Conservation (phyloP, 805 yeast species). For the Torulaspora microellipsoides region DNA sequence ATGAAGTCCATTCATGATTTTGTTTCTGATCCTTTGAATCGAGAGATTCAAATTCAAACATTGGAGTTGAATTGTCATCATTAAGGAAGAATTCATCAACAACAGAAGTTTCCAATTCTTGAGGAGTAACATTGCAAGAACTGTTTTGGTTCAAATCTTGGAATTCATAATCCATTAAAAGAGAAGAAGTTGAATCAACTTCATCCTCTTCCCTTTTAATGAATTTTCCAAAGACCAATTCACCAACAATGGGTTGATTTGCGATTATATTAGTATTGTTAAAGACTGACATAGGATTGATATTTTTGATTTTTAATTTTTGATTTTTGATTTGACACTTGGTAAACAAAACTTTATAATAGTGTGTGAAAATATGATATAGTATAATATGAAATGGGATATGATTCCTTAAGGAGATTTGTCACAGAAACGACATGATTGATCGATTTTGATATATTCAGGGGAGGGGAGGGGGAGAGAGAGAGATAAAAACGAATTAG, state of each 20-base stretch:
- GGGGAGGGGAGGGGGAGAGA: background rate
- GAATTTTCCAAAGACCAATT: slow-evolving; percentile 26
- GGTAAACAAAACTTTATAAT: background rate
- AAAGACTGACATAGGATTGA: slow-evolving; percentile 2
- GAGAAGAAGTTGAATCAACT: background rate
- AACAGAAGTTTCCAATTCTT: slow-evolving; percentile 41
- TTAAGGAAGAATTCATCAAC: slow-evolving; percentile 31
- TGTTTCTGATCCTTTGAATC: slow-evolving; percentile 32
- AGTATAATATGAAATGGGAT: background rate
- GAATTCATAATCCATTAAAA: background rate
- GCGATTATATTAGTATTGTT: background rate
- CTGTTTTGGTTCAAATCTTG: background rate
- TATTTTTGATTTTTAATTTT: too few species aligned
- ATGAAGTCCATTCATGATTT: slow-evolving; percentile 49
- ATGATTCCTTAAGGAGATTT: background rate
- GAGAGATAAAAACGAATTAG: background rate
- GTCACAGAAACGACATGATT: slow-evolving; percentile 7
- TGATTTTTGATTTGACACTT: too few species aligned
- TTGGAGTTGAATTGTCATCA: slow-evolving; percentile 52
- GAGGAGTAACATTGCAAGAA: background rate
- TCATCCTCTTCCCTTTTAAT: slow-evolving; percentile 17
- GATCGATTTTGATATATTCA: background rate
- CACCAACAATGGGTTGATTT: slow-evolving; percentile 20
- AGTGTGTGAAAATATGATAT: background rate
- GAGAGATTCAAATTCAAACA: slow-evolving; percentile 41